Conservation (phyloP, 192 early-diverging fungal species). For the Coemansia sp. region DNA sequence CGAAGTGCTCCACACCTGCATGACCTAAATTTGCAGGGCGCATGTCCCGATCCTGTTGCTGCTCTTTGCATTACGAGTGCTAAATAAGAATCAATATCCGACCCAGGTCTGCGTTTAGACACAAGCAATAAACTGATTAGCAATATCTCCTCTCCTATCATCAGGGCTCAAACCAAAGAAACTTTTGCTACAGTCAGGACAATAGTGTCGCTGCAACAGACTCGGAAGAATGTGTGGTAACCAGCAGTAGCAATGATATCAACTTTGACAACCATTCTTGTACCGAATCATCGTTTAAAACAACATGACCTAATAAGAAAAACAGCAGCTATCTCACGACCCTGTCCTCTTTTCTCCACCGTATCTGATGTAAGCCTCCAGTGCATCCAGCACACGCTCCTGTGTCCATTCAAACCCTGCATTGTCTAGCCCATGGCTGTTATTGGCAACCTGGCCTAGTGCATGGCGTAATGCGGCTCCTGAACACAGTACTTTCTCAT, state of each 20-base stretch:
- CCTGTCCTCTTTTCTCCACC: no score
- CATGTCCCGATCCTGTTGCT: slow-evolving; percentile 9
- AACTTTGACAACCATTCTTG: no score
- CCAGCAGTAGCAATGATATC: no score
- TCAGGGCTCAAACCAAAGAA: no score
- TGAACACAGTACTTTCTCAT: slow-evolving; percentile 6
- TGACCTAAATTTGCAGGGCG: slow-evolving; percentile 40
- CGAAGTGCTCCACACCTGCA: slow-evolving; percentile 9
- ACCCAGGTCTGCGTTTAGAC: background rate
- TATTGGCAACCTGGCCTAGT: slow-evolving; percentile 28
- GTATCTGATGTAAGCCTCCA: slow-evolving; percentile 27
- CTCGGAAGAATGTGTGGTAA: no score
- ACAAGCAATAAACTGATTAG: no score
- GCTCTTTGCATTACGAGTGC: background rate
- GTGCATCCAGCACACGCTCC: slow-evolving; percentile 34
- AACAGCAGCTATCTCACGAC: no score
- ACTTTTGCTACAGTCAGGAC: no score
- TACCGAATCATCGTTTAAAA: no score
- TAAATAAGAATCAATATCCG: slow-evolving; percentile 2
- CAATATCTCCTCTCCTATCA: no score
- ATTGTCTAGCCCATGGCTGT: slow-evolving; percentile 5
- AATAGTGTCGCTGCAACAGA: no score
- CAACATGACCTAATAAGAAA: no score
- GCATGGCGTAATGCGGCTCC: slow-evolving; percentile 30
- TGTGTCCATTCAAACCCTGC: slow-evolving; percentile 39